Evolutionary conservation across 345 rosid species (phyloP).

Genomic region (Orychophragmus violaceus): DNA sequence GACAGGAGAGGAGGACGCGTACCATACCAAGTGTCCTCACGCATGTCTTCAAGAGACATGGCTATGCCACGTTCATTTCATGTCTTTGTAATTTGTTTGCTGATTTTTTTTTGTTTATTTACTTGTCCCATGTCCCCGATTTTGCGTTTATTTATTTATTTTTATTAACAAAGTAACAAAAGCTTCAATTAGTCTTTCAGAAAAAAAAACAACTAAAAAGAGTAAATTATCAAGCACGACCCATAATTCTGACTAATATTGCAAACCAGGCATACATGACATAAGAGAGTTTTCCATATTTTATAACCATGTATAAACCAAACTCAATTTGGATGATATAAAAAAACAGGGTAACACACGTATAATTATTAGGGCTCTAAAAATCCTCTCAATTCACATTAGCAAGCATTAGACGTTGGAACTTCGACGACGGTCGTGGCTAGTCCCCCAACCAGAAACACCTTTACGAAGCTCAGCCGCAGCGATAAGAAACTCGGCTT

Average conservation of each 20-base stretch:
- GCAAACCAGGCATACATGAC: too few relatives aligned
- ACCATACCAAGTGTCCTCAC: constrained; percentile 28
- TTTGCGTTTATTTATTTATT: not conserved
- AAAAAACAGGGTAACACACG: constrained; percentile 21
- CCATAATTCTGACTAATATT: too few relatives aligned
- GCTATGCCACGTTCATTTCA: constrained; percentile 29
- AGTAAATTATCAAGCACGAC: too few relatives aligned
- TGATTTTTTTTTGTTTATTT: not conserved
- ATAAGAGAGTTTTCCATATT: not conserved
- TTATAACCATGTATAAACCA: constrained; percentile 25
- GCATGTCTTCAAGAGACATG: constrained; percentile 26
- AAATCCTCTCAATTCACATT: too few relatives aligned
- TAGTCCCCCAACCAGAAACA: constrained; percentile 51
- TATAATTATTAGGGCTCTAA: not conserved
- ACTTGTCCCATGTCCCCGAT: constrained; percentile 17
- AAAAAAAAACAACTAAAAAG: too few relatives aligned
- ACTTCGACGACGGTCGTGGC: constrained; percentile 39
- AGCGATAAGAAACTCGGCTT: constrained; percentile 62
- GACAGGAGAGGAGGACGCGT: too few relatives aligned
- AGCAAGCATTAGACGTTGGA: constrained; percentile 6
- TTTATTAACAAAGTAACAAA: constrained; percentile 4
- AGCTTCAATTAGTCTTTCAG: not conserved
- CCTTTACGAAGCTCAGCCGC: constrained; percentile 73
- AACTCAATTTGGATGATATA: constrained; percentile 19
- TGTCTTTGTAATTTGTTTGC: not conserved